Evolutionary conservation across 2,329 filamentous ascomycete species (phyloP).

Genomic region (Cercospora sojina): DNA sequence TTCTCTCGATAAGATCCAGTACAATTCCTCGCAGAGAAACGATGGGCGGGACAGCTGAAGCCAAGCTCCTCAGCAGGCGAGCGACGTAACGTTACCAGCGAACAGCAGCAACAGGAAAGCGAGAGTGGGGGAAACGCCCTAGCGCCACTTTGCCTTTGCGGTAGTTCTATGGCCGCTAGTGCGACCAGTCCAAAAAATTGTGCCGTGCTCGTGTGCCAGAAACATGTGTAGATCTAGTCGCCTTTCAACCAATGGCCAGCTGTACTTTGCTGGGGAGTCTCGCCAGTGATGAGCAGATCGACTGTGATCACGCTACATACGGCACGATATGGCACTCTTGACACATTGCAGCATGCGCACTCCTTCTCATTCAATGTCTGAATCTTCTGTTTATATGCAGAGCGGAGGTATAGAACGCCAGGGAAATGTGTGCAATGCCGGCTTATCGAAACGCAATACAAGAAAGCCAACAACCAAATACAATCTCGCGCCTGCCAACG

Average conservation of each 20-base stretch:
- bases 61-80: slow-evolving; percentile 4
- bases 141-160: slow-evolving; percentile 1
- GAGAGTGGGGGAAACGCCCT: background rate
- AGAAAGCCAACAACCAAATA: slow-evolving; percentile 3
- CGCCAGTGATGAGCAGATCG: background rate
- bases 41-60: background rate
- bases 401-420: slow-evolving; percentile 32
- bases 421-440: slow-evolving; percentile 24
- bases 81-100: background rate
- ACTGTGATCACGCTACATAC: background rate
- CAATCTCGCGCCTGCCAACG: slow-evolving; percentile 13
- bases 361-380: slow-evolving; percentile 1
- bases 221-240: background rate
- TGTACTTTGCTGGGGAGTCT: background rate
- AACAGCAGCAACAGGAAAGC: background rate
- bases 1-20: background rate
- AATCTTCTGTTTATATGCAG: slow-evolving; percentile 14
- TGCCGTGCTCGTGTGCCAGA: background rate
- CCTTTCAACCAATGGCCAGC: background rate
- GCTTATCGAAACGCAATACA: slow-evolving; percentile 21
- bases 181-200: background rate
- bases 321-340: background rate
- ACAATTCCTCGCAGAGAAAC: background rate
- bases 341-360: background rate
- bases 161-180: background rate